Conservation (phyloP, 164 flowering plant genomes). For the Akebia trifoliata region DNA sequence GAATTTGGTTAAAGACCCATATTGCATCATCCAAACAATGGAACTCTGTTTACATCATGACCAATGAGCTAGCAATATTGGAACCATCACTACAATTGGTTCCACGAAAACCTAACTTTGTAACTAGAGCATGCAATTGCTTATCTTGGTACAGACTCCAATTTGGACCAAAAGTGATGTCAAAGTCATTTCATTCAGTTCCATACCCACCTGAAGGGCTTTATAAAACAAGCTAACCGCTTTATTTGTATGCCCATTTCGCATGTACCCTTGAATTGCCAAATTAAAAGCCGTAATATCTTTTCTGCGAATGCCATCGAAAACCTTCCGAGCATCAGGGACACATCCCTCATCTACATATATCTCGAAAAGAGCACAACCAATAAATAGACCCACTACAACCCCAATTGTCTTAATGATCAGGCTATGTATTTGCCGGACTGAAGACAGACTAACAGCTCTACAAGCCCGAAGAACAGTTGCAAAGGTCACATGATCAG, state of each 20-base stretch:
- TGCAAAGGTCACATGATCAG: constrained; percentile 27
- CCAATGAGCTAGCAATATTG: constrained; percentile 21
- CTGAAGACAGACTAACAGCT: constrained; percentile 8
- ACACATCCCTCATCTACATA: constrained; percentile 15
- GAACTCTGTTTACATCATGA: constrained; percentile 18
- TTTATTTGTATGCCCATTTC: constrained; percentile 12
- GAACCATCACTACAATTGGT: background rate
- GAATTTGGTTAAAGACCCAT: constrained; percentile 12
- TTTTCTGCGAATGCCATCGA: constrained; percentile 15
- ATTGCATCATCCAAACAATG: constrained; percentile 18
- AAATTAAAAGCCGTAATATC: constrained; percentile 23
- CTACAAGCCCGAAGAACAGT: constrained; percentile 20
- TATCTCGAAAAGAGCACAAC: constrained; percentile 22
- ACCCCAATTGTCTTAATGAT: constrained; percentile 12
- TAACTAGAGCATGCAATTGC: constrained; percentile 25
- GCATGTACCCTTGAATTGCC: constrained; percentile 21
- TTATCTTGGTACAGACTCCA: constrained; percentile 12
- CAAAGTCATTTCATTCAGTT: constrained; percentile 22
- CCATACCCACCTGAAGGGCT: constrained; percentile 13
- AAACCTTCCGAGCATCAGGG: constrained; percentile 15
- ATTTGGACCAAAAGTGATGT: constrained; percentile 17
- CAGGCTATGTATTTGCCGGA: constrained; percentile 23
- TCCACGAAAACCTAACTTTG: constrained; percentile 19
- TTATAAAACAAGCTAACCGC: constrained; percentile 21
- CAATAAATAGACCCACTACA: constrained; percentile 21